A percentile compares a stretch with the other conserved stretches of the same genome.
These are phyloP conservation scores for Paraglomus brasilianum DNA, from an alignment of 192 early-diverging fungal genomes.

Conservation along the genomic window DNA sequence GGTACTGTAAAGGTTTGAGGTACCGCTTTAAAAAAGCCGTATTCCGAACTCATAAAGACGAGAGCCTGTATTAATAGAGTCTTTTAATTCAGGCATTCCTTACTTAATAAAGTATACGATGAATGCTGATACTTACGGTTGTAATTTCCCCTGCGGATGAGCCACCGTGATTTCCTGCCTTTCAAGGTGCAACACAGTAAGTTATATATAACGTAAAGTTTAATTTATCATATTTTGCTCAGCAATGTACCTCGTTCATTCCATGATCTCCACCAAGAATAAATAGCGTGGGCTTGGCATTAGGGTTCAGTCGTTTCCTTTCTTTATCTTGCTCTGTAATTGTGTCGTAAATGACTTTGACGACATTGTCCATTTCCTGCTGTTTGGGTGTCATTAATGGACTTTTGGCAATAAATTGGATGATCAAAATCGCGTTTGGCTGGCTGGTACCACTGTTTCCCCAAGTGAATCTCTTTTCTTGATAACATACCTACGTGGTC, in stretches of 20 bases:
- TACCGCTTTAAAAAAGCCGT: slow-evolving; percentile 25
- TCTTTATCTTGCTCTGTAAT: slow-evolving; percentile 45
- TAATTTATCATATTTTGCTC: too few species aligned
- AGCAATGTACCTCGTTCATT: slow-evolving; percentile 73
- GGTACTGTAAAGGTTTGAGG: slow-evolving; percentile 42
- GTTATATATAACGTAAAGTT: not conserved
- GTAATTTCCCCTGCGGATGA: slow-evolving; percentile 55
- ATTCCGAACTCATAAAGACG: slow-evolving; percentile 51
- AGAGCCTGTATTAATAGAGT: slow-evolving; percentile 33
- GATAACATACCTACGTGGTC: slow-evolving; percentile 45
- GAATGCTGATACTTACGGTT: slow-evolving; percentile 37
- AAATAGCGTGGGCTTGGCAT: slow-evolving; percentile 62
- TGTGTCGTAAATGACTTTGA: slow-evolving; percentile 53
- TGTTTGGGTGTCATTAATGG: slow-evolving; percentile 74
- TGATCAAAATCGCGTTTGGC: not conserved
- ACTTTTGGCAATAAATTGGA: slow-evolving; percentile 35
- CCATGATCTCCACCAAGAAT: slow-evolving; percentile 83
- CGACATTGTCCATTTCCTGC: slow-evolving; percentile 71
- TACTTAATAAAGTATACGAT: not conserved
- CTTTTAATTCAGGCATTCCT: too few species aligned
- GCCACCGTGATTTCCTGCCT: slow-evolving; percentile 61
- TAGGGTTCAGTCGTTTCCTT: slow-evolving; percentile 35
- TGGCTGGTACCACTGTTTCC: not conserved
- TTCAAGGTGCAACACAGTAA: not conserved
- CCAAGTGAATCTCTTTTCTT: not conserved